phyloP scores from a whole-genome alignment of 306 rosid species.

The Lupinus albus region DNA sequence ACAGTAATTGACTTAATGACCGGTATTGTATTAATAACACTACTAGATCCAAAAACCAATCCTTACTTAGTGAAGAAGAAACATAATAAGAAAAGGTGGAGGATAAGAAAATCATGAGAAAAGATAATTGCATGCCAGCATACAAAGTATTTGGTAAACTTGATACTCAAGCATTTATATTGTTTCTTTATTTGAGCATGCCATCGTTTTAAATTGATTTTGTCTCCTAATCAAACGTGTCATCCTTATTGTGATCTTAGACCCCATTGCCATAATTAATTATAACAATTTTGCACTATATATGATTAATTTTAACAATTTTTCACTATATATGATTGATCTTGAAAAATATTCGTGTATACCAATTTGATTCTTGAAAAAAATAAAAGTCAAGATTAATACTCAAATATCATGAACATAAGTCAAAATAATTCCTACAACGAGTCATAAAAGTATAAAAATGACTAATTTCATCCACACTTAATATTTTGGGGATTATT shows the following conservation, averaged over 20 bases:
- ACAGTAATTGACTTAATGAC: no score
- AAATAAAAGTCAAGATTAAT: no score
- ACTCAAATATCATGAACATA: no score
- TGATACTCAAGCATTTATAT: slow-evolving; percentile 35
- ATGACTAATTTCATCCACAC: no score
- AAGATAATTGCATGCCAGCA: slow-evolving; percentile 46
- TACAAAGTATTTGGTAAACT: slow-evolving; percentile 32
- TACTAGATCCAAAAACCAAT: not conserved
- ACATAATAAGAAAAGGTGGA: slow-evolving; percentile 5
- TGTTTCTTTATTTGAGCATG: slow-evolving; percentile 45
- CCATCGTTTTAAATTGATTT: slow-evolving; percentile 30
- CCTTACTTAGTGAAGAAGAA: slow-evolving; percentile 30
- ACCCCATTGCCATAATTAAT: not conserved
- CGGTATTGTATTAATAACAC: no score
- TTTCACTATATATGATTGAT: not conserved
- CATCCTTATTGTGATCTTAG: slow-evolving; percentile 3
- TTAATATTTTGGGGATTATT: no score
- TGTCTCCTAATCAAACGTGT: slow-evolving; percentile 23
- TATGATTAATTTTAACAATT: slow-evolving; percentile 3
- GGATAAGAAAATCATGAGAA: slow-evolving; percentile 2
- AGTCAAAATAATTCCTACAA: no score
- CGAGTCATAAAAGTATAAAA: no score
- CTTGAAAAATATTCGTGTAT: no score
- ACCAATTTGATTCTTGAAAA: no score
- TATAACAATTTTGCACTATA: no score